These are phyloP conservation scores for Backusella australiensis DNA, from an alignment of 192 early-diverging fungal species.

Conservation along the genomic window DNA sequence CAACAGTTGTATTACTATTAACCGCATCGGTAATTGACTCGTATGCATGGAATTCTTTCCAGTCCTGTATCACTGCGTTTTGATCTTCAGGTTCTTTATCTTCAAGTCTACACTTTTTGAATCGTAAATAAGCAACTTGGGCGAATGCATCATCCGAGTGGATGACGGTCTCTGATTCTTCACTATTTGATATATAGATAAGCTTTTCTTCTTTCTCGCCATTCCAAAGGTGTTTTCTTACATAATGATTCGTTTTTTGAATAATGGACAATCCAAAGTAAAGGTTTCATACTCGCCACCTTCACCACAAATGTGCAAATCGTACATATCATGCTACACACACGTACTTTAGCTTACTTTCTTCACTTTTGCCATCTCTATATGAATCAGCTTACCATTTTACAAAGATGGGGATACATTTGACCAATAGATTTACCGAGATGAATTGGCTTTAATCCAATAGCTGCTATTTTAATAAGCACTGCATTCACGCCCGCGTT, in stretches of 20 bases:
- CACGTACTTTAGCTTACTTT: background rate
- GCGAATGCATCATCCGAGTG: slow-evolving; percentile 85
- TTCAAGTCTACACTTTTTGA: slow-evolving; percentile 67
- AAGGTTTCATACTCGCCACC: slow-evolving; percentile 98
- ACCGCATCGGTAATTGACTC: slow-evolving; percentile 6
- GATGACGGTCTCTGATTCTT: slow-evolving; percentile 66
- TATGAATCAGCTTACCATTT: slow-evolving; percentile 45
- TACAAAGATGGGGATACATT: slow-evolving; percentile 74
- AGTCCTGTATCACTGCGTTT: background rate
- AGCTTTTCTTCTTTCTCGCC: background rate
- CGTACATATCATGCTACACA: slow-evolving; percentile 67
- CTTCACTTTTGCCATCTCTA: background rate
- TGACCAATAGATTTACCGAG: slow-evolving; percentile 77
- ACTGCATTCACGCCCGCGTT: slow-evolving; percentile 73
- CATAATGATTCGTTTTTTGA: slow-evolving; percentile 80
- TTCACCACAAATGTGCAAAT: slow-evolving; percentile 91
- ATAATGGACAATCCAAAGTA: slow-evolving; percentile 90
- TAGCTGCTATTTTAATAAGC: slow-evolving; percentile 90
- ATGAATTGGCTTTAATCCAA: slow-evolving; percentile 70
- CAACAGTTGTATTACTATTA: background rate
- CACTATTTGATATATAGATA: slow-evolving; percentile 38
- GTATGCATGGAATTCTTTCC: slow-evolving; percentile 18
- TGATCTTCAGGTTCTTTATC: slow-evolving; percentile 51
- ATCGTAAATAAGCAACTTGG: slow-evolving; percentile 76
- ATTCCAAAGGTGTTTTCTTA: slow-evolving; percentile 36